Percentiles rank a stretch among this genome's conserved stretches.
These are phyloP conservation scores for Entoloma clypeatum DNA, from an alignment of 1,284 basidiomycete genomes.

Conservation along the genomic window DNA sequence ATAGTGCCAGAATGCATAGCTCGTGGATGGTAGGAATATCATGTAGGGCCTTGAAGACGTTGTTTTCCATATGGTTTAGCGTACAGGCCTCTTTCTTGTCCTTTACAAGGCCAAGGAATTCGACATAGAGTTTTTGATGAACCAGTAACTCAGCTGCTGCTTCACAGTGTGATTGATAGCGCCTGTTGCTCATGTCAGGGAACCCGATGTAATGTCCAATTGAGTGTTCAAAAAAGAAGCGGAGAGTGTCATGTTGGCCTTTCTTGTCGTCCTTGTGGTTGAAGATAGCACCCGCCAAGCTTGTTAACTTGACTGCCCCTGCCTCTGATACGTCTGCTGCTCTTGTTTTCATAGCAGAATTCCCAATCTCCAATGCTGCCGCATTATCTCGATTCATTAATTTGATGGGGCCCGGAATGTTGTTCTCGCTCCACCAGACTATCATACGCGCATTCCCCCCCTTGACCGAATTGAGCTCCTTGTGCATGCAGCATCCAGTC, in stretches of 20 bases:
- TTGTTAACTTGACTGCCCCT: slow-evolving; percentile 28
- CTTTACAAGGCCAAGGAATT: slow-evolving; percentile 21
- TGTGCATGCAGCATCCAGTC: slow-evolving; percentile 38
- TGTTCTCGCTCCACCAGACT: slow-evolving; percentile 18
- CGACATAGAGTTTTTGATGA: slow-evolving; percentile 14
- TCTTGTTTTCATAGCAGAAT: slow-evolving; percentile 17
- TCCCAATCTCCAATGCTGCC: slow-evolving; percentile 7
- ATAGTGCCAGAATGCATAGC: slow-evolving; percentile 29
- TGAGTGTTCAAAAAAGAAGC: not conserved
- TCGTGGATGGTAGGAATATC: slow-evolving; percentile 31
- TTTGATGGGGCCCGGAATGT: slow-evolving; percentile 14
- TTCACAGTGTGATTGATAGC: slow-evolving; percentile 24
- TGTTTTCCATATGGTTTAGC: slow-evolving; percentile 29
- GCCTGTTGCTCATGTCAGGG: slow-evolving; percentile 25
- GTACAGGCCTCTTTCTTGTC: slow-evolving; percentile 23
- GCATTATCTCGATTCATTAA: slow-evolving; percentile 21
- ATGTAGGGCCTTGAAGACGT: slow-evolving; percentile 27
- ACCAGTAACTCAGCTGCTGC: slow-evolving; percentile 22
- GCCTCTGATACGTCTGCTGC: slow-evolving; percentile 23
- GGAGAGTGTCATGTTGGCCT: not conserved
- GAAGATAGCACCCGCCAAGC: slow-evolving; percentile 20
- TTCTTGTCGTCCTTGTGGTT: slow-evolving; percentile 16
- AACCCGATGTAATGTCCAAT: slow-evolving; percentile 8
- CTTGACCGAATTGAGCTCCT: slow-evolving; percentile 35
- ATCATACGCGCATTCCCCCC: slow-evolving; percentile 26